Evolutionary conservation across 2,329 filamentous ascomycete genomes (phyloP).

Genomic region (Trichoderma sp.): DNA sequence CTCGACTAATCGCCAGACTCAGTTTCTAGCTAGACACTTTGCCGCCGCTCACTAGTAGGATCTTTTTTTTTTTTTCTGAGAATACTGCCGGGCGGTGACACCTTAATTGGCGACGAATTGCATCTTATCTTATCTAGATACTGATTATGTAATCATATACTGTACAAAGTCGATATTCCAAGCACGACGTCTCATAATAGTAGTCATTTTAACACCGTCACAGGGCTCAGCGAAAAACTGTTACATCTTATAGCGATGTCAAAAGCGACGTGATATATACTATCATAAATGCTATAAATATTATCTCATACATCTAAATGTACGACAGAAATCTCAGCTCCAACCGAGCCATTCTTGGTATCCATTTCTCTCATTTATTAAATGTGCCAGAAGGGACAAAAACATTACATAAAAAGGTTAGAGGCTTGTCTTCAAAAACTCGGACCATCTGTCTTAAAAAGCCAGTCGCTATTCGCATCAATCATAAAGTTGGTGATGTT

Average conservation of each 20-base stretch:
- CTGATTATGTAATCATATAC: background rate
- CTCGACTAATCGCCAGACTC: conserved; percentile 3
- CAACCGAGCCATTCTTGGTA: background rate
- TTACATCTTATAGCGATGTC: background rate
- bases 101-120: background rate
- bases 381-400: background rate
- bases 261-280: background rate
- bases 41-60: conserved; percentile 28
- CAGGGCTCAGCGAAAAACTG: background rate
- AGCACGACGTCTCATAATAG: background rate
- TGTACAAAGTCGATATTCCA: too few species aligned
- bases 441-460: conserved; percentile 60
- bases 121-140: conserved; percentile 11
- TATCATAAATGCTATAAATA: too few species aligned
- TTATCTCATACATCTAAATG: background rate
- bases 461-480: conserved; percentile 74
- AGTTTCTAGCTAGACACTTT: conserved; percentile 21
- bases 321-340: background rate
- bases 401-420: background rate
- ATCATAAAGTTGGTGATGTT: conserved; percentile 81
- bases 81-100: conserved; percentile 45
- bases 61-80: conserved; percentile 33
- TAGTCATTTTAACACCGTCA: background rate
- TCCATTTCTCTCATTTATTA: background rate
- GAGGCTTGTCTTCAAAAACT: conserved; percentile 29